These are phyloP conservation scores for Gracilaria caudata DNA, from an alignment of 23 red algal genomes.

Conservation along the genomic window DNA sequence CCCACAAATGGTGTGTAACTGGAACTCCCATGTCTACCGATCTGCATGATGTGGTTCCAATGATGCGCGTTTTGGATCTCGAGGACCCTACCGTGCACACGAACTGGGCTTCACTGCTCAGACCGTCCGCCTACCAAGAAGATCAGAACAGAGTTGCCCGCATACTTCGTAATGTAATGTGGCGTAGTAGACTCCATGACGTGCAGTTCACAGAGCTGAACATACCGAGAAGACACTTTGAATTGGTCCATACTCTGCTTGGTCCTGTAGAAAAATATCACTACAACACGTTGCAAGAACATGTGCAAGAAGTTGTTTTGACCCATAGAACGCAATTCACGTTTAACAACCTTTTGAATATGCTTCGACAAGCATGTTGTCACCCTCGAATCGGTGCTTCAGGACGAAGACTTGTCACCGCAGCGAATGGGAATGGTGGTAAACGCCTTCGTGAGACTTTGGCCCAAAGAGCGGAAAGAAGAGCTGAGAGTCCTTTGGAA, in stretches of 20 bases:
- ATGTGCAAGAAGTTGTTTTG: background rate
- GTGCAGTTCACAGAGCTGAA: conserved; percentile 66
- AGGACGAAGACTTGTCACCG: conserved; percentile 35
- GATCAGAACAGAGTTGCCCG: conserved; percentile 35
- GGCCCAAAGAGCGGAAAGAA: conserved; percentile 12
- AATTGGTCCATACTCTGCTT: conserved; percentile 42
- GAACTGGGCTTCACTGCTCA: conserved; percentile 20
- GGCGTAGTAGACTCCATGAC: conserved; percentile 75
- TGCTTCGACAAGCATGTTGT: conserved; percentile 95
- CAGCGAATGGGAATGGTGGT: background rate
- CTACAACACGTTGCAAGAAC: conserved; percentile 54
- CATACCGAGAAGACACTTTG: conserved; percentile 56
- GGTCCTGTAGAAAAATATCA: conserved; percentile 77
- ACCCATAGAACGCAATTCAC: background rate
- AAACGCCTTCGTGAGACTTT: conserved; percentile 1
- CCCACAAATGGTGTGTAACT: conserved; percentile 89
- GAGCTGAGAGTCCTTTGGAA: conserved; percentile 56
- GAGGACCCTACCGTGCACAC: conserved; percentile 21
- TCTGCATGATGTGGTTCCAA: conserved; percentile 56
- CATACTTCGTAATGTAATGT: conserved; percentile 61
- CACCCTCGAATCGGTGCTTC: conserved; percentile 81
- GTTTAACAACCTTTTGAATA: conserved; percentile 38
- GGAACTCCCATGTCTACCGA: conserved; percentile 78
- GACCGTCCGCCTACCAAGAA: conserved; percentile 25
- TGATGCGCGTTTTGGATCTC: conserved; percentile 65